These are phyloP conservation scores for Lasiodiplodia sp. DNA, from an alignment of 2,329 filamentous ascomycete species.

Conservation along the genomic window DNA sequence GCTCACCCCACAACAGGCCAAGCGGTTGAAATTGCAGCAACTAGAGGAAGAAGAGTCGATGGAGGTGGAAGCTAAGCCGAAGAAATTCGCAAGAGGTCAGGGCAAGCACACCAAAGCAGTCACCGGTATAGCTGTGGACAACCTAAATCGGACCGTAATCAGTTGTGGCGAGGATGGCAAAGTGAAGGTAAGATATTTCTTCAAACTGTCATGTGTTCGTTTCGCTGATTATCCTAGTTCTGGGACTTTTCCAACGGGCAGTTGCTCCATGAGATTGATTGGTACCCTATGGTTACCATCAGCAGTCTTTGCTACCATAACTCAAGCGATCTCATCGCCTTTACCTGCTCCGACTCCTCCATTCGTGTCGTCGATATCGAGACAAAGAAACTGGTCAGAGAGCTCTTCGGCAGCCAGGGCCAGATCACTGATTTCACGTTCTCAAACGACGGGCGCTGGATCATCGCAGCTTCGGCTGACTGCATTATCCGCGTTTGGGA, in stretches of 20 bases:
- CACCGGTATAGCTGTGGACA: constrained; percentile 86
- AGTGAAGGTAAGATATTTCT: constrained; percentile 66
- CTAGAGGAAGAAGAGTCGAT: constrained; percentile 62
- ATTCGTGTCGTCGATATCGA: constrained; percentile 90
- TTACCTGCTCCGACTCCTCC: constrained; percentile 87
- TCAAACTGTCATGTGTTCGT: neutral
- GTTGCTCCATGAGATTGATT: constrained; percentile 81
- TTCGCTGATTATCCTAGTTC: constrained; percentile 61
- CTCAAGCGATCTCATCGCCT: constrained; percentile 82
- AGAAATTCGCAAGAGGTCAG: constrained; percentile 56
- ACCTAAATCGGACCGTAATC: constrained; percentile 84
- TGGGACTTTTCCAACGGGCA: constrained; percentile 93
- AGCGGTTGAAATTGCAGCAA: constrained; percentile 72
- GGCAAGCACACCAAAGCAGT: constrained; percentile 83
- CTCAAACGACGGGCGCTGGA: constrained; percentile 92
- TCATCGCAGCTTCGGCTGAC: constrained; percentile 86
- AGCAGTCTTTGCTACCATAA: constrained; percentile 81
- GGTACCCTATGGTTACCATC: constrained; percentile 78
- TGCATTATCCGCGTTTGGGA: constrained; percentile 89
- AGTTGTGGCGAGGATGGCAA: constrained; percentile 91
- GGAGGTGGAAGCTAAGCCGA: constrained; percentile 55
- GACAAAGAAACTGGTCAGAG: constrained; percentile 88
- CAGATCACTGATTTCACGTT: constrained; percentile 63
- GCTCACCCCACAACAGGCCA: constrained; percentile 78
- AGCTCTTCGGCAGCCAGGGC: constrained; percentile 76